Evolutionary conservation across 768 basidiomycete species (phyloP).

Genomic region (Bullera alba): DNA sequence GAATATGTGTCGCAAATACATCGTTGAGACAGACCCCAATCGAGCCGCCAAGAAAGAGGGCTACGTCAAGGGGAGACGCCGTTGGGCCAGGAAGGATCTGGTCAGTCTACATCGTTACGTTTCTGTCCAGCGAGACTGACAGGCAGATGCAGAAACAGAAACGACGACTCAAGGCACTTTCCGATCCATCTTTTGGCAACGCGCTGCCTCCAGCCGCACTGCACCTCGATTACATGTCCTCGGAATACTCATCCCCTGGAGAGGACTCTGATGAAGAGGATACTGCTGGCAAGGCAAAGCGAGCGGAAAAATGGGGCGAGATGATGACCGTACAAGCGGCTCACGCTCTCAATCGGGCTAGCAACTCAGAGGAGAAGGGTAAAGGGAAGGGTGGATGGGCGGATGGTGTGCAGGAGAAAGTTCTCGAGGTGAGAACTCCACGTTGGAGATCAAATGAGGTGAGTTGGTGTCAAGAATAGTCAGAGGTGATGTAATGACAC

Average conservation of each 20-base stretch:
- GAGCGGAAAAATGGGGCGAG: constrained; percentile 9
- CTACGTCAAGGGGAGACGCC: constrained; percentile 36
- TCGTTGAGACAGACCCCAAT: constrained; percentile 29
- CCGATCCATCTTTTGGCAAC: constrained; percentile 12
- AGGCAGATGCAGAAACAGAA: constrained; percentile 40
- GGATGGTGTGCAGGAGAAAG: constrained; percentile 30
- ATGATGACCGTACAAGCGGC: not conserved
- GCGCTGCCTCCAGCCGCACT: constrained; percentile 19
- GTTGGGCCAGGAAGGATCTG: constrained; percentile 44
- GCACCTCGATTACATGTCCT: constrained; percentile 44
- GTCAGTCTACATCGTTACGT: constrained; percentile 13
- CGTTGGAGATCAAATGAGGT: constrained; percentile 38
- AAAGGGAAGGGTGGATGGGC: constrained; percentile 24
- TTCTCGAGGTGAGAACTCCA: constrained; percentile 42
- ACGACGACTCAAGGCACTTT: constrained; percentile 25
- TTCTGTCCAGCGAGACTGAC: not conserved
- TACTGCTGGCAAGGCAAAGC: not conserved
- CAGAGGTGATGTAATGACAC: not conserved
- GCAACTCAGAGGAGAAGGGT: constrained; percentile 1
- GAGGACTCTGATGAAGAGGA: constrained; percentile 15
- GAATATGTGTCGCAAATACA: constrained; percentile 33
- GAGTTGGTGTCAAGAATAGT: constrained; percentile 3
- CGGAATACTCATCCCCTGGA: constrained; percentile 42
- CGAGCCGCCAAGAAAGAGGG: constrained; percentile 21
- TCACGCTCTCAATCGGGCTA: not conserved